Conservation (phyloP, 2,329 filamentous ascomycete genomes). For the Neofusicoccum parvum region DNA sequence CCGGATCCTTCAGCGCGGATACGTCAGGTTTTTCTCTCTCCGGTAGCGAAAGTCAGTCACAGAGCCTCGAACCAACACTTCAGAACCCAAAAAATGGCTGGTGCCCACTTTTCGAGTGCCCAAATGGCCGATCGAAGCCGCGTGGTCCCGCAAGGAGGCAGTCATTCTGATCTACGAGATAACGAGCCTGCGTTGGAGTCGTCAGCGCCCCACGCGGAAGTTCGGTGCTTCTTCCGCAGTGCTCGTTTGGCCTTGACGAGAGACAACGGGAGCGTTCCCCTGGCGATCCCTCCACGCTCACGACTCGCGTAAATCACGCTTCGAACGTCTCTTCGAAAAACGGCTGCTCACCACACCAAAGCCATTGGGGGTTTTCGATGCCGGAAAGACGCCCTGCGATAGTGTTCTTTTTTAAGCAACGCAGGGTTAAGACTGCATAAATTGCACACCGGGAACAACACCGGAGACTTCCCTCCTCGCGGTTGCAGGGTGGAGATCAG, state of each 20-base stretch:
- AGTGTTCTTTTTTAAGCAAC: too few species aligned
- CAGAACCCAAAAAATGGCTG: background rate
- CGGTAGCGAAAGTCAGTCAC: background rate
- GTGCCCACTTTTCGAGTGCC: background rate
- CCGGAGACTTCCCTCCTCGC: too few species aligned
- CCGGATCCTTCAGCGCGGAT: background rate
- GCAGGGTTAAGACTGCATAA: too few species aligned
- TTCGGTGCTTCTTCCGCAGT: background rate
- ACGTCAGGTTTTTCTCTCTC: background rate
- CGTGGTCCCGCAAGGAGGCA: background rate
- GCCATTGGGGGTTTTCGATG: too few species aligned
- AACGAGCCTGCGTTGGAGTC: background rate
- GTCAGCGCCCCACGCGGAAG: background rate
- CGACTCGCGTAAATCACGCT: background rate
- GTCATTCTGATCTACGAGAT: background rate
- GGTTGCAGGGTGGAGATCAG: background rate
- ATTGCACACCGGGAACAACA: too few species aligned
- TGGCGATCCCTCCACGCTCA: slow-evolving; percentile 4
- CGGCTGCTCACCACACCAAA: background rate
- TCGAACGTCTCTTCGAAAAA: background rate
- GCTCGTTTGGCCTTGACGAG: background rate
- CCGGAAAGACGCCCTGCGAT: too few species aligned
- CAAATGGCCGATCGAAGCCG: background rate
- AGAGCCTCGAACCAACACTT: background rate
- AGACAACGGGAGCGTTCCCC: background rate